Base-by-base conservation (phyloP, 352 stramenopile genomes). In the Pythium sukuiense region DNA sequence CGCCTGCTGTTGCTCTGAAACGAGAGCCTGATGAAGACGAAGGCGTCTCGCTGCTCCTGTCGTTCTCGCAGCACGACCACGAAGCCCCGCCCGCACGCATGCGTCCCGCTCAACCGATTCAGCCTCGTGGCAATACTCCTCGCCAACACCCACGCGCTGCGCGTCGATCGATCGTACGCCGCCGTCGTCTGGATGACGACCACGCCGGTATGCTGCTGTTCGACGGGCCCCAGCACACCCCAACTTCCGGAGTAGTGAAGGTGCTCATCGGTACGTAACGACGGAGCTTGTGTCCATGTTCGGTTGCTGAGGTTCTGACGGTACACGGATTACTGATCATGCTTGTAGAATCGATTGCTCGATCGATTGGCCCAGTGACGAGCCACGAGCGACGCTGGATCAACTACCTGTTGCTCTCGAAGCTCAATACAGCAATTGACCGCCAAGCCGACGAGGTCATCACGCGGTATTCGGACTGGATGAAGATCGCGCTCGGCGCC, bases 401-500 rank as follows among this genome's bases (percentile, higher is more conserved):
- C 58, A 77, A 85, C 50, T 81, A 88, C 49, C 46, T 82, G 32
- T 69, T 90, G 1, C 88, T 83, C 71, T 54, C 69, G 18, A 87
- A 82, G 54, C 58, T 92, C 18, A 83, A 85, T 24, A 56, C 62
- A 8, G 62, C 63, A 9, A 74, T 89, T 24, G 69, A 81, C 24
- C 55, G 66, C 0, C 69, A 71, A 8, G 55, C 88, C 9, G 61
- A 70, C 0, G 70, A 72, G 18, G 76, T 87, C 32, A 72, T 77
- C 7, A 20, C 74, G 6, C 69, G 74, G 43, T 79, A 85, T 56
- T 87, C 84, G 0, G 84, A 92, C 55, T 92, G 84, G 84, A 92
- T 88, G 63, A 90, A 90, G 72, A 92, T 92, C 50, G 80, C 89
- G 32, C 85, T 92, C 37, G 85, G 80, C 49, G 81, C 69, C 32